A percentile compares a stretch with the other conserved stretches of the same genome.
Conservation (phyloP, 1,139 yeast genomes). For the Scheffersomyces parashehatae region DNA sequence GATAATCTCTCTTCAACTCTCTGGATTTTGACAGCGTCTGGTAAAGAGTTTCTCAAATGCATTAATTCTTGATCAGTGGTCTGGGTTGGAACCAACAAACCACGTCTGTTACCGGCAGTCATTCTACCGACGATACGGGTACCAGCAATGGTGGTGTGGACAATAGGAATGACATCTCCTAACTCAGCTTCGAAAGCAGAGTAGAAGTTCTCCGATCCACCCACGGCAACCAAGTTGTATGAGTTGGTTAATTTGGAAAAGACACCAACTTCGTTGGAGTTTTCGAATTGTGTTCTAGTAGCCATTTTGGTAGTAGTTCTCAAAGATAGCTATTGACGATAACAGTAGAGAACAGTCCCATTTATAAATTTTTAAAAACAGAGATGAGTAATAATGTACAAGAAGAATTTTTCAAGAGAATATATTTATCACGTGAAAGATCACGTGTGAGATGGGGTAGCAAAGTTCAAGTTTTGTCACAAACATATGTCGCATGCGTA, state of each 20-base stretch:
- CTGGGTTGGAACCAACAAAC: slow-evolving; percentile 93
- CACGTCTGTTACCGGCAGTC: slow-evolving; percentile 99
- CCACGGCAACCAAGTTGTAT: slow-evolving; percentile 93
- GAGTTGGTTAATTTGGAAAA: slow-evolving; percentile 96
- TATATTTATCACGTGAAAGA: background rate
- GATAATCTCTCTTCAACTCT: slow-evolving; percentile 97
- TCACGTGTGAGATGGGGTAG: background rate
- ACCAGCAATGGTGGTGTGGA: slow-evolving; percentile 97
- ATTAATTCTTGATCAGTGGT: slow-evolving; percentile 99
- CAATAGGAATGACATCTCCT: slow-evolving; percentile 94
- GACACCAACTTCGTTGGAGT: slow-evolving; percentile 98
- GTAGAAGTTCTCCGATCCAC: slow-evolving; percentile 97
- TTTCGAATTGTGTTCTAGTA: slow-evolving; percentile 76
- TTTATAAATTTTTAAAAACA: background rate
- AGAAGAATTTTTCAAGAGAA: background rate
- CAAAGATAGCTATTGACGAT: background rate
- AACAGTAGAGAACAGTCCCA: background rate
- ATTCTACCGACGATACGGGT: slow-evolving; percentile 97
- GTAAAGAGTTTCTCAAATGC: slow-evolving; percentile 95
- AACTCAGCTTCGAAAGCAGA: slow-evolving; percentile 97
- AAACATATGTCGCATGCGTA: no score
- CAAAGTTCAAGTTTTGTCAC: no score
- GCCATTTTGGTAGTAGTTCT: slow-evolving; percentile 31
- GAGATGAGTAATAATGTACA: slow-evolving; percentile 8
- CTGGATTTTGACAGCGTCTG: slow-evolving; percentile 95